Evolutionary conservation across 1,139 yeast species (phyloP).

Genomic region (Yamadazyma oceani): DNA sequence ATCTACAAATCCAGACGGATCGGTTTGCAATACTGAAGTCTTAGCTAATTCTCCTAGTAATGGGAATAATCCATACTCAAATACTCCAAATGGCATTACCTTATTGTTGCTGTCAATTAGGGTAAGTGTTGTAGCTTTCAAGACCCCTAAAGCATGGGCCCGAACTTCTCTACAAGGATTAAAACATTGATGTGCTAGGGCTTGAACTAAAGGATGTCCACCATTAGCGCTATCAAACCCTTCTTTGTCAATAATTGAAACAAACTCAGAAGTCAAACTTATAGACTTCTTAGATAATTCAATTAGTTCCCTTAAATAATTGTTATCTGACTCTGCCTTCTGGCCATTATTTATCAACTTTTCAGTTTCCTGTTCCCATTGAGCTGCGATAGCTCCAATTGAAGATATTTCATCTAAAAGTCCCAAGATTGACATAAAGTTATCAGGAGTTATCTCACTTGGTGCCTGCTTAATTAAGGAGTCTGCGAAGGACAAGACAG

Average conservation of each 20-base stretch:
- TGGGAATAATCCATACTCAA: slow-evolving; percentile 76
- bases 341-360: slow-evolving; percentile 14
- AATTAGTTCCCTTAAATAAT: slow-evolving; percentile 51
- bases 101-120: slow-evolving; percentile 24
- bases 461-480: slow-evolving; percentile 39
- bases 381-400: slow-evolving; percentile 78
- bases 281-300: slow-evolving; percentile 63
- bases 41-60: slow-evolving; percentile 65
- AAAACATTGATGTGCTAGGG: slow-evolving; percentile 83
- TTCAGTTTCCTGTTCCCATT: slow-evolving; percentile 65
- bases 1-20: slow-evolving; percentile 58
- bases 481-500: slow-evolving; percentile 52
- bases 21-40: slow-evolving; percentile 67
- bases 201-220: slow-evolving; percentile 66
- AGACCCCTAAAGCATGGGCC: slow-evolving; percentile 55
- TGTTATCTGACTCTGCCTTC: slow-evolving; percentile 31
- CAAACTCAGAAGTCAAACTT: slow-evolving; percentile 53
- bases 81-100: slow-evolving; percentile 53
- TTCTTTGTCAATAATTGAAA: slow-evolving; percentile 27
- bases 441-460: slow-evolving; percentile 41
- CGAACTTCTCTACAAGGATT: slow-evolving; percentile 84
- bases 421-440: slow-evolving; percentile 66
- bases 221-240: slow-evolving; percentile 25
- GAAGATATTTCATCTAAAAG: slow-evolving; percentile 79
- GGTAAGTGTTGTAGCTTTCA: slow-evolving; percentile 47